Base-by-base conservation (phyloP, 2,329 filamentous ascomycete genomes). In the Alternaria arbusti region DNA sequence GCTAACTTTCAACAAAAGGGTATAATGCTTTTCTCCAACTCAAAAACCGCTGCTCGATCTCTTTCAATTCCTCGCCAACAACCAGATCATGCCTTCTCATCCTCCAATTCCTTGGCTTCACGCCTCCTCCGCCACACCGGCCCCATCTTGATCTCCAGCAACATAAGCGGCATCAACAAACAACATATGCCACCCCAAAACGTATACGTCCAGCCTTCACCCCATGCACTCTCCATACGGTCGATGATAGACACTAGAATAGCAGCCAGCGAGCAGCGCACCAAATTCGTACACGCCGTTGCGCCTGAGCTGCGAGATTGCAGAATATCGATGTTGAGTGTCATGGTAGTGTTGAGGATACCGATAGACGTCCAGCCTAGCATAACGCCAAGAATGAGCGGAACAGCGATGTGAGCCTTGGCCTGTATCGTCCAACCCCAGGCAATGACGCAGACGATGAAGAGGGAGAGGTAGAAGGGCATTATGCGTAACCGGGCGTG, bases 321-420 rank as follows among this genome's bases (percentile, higher is more conserved):
- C 51, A 76, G 12, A n/a, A 76, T 76, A 23, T 76, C 74, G 15
- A 76, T 71, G 5, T 74, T 73, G 22, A 74, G 65, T 46, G 74
- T 73, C 72, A 76, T 75, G 0, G 74, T 76, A 0, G 74, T 73
- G 45, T 75, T 76, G 23, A 76, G 43, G 7, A 76, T 74, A 6
- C 66, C 72, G 17, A 75, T 75, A 1, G 69, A 70, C 3, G 72
- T 74, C 70, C 71, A 73, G 0, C 74, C 73, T 0, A 76, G 64
- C n/a, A 73, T 43, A 2, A 73, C 66, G 10, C 63, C 68, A 0
- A 76, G 64, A 2, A 73, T 60, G 3, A 76, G 58, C 0, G 70
- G 73, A 0, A 70, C 71, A 1, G 72, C 72, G 46, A 76, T 70
- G 32, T 73, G 70, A 11, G 65, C 67, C 2, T 58, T 62, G 0